phyloP scores from a whole-genome alignment of 2,329 filamentous ascomycete species.

The Scytalidium sp. region DNA sequence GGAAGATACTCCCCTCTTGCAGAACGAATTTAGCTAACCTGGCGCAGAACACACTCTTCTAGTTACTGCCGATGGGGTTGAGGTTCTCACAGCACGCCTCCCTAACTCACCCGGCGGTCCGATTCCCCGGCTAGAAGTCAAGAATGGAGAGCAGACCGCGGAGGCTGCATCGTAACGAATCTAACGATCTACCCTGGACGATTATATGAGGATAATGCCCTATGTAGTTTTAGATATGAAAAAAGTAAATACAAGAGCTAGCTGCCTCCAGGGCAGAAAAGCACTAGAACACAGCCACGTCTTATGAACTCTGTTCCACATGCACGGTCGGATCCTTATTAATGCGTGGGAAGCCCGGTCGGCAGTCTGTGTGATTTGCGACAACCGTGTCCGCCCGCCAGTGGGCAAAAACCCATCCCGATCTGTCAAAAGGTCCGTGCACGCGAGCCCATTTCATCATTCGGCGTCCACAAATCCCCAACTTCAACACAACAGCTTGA shows the following conservation, averaged over 20 bases:
- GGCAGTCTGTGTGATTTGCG: neutral
- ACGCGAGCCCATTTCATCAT: conserved; percentile 21
- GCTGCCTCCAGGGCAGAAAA: neutral
- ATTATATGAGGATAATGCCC: neutral
- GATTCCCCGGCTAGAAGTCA: conserved; percentile 50
- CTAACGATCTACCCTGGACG: neutral
- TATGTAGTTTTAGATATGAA: neutral
- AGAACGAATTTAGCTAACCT: conserved; percentile 18
- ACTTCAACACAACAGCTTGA: conserved; percentile 9
- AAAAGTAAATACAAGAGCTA: neutral
- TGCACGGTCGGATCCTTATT: neutral
- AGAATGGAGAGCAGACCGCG: conserved; percentile 15
- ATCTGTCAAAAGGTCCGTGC: neutral
- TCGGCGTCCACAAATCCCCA: conserved; percentile 10
- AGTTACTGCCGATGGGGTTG: conserved; percentile 78
- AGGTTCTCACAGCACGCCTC: conserved; percentile 68
- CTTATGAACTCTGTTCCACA: neutral
- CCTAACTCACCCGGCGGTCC: conserved; percentile 70
- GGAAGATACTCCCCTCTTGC: neutral
- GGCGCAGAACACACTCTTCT: conserved; percentile 74
- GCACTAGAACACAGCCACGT: neutral
- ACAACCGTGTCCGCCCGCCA: neutral
- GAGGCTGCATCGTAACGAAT: conserved; percentile 1
- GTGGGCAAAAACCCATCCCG: neutral
- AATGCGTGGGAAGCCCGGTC: neutral